These are phyloP conservation scores for Monascus purpureus DNA, from an alignment of 495 filamentous ascomycete genomes.

Conservation along the genomic window DNA sequence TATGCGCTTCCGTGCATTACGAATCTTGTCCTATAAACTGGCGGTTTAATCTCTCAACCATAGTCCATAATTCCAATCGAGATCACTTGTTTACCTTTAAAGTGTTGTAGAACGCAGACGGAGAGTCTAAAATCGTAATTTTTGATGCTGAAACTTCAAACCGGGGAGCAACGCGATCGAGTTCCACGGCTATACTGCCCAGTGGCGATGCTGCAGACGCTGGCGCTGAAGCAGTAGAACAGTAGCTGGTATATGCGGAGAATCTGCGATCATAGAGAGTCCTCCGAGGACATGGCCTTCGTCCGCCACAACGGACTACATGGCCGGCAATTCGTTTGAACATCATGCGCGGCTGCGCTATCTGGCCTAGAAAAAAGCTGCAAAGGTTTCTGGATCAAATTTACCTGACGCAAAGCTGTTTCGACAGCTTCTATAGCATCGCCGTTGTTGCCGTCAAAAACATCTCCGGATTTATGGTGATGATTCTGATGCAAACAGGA, in stretches of 20 bases:
- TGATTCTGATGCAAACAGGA: conserved; percentile 4
- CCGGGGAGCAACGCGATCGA: conserved; percentile 78
- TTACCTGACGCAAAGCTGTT: too few relatives aligned
- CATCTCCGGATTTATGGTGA: too few relatives aligned
- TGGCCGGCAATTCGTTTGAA: conserved; percentile 29
- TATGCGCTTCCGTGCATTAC: conserved; percentile 59
- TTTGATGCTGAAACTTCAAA: conserved; percentile 76
- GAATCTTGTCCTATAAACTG: conserved; percentile 55
- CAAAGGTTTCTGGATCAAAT: too few relatives aligned
- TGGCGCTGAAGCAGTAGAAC: conserved; percentile 8
- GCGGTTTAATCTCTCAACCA: conserved; percentile 3
- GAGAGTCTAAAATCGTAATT: conserved; percentile 64
- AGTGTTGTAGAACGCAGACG: conserved; percentile 72
- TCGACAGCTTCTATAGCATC: too few relatives aligned
- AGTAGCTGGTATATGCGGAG: conserved; percentile 15
- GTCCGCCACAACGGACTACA: conserved; percentile 19
- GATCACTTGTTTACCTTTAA: conserved; percentile 52
- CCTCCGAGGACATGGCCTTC: conserved; percentile 16
- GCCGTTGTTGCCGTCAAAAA: too few relatives aligned
- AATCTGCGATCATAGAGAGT: conserved; percentile 26
- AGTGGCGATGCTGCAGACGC: conserved; percentile 24
- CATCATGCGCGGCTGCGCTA: conserved; percentile 13
- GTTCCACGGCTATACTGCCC: conserved; percentile 54
- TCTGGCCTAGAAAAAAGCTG: background rate
- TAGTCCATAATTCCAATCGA: background rate